Evolutionary conservation across 2,329 filamentous ascomycete species (phyloP).

Genomic region (Hymenoscyphus occultus): DNA sequence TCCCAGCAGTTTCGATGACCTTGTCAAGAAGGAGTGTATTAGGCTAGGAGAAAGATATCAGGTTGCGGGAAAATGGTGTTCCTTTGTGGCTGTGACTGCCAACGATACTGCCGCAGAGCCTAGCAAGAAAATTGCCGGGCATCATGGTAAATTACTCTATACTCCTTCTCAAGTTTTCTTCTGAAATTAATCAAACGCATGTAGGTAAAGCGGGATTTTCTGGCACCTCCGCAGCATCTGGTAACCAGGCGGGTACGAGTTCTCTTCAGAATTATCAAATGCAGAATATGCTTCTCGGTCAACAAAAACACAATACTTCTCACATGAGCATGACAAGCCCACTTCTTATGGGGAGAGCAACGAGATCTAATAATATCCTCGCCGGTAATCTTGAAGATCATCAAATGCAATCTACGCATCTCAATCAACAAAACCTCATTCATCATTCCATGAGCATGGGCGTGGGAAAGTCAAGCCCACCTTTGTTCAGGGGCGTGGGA

Average conservation of each 20-base stretch:
- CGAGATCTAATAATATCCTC: not conserved
- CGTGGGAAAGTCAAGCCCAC: no score
- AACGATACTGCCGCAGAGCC: constrained; percentile 26
- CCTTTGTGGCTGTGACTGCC: constrained; percentile 65
- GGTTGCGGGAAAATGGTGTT: constrained; percentile 67
- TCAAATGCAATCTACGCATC: constrained; percentile 6
- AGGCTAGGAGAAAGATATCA: constrained; percentile 63
- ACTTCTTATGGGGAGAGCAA: no score
- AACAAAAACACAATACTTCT: no score
- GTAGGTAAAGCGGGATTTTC: not conserved
- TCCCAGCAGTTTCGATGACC: constrained; percentile 51
- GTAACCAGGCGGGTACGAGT: no score
- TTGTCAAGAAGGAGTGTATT: constrained; percentile 65
- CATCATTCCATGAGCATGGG: not conserved
- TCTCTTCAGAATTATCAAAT: no score
- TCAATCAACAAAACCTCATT: constrained; percentile 5
- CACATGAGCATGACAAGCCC: no score
- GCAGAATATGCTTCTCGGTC: no score
- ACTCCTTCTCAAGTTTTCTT: not conserved
- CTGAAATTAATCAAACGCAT: not conserved
- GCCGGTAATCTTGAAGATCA: constrained; percentile 5
- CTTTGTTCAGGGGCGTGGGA: no score
- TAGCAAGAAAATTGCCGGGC: not conserved
- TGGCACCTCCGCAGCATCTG: no score
- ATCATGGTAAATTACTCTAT: not conserved